A percentile compares a stretch with the other conserved stretches of the same genome.
phyloP scores from a whole-genome alignment of 1,139 yeast genomes.

The Geotrichum australiense region DNA sequence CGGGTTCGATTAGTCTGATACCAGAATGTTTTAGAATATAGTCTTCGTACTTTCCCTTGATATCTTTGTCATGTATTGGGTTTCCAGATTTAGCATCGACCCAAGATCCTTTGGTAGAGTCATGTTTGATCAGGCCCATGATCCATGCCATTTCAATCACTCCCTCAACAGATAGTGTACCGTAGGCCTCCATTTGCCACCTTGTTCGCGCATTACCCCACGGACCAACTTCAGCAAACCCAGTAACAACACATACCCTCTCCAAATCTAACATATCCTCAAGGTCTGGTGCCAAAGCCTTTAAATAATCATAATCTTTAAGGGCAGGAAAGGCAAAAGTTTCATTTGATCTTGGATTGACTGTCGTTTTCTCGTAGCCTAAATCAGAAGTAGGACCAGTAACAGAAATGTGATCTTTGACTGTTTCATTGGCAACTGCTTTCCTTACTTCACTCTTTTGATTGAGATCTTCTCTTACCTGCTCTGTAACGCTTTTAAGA shows the following conservation, averaged over 20 bases:
- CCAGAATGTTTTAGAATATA: conserved; percentile 88
- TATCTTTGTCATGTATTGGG: conserved; percentile 91
- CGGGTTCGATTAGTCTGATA: conserved; percentile 94
- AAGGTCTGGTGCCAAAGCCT: conserved; percentile 57
- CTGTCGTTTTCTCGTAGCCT: conserved; percentile 64
- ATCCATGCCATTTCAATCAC: conserved; percentile 99
- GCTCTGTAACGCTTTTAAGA: conserved; percentile 79
- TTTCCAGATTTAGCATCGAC: conserved; percentile 86
- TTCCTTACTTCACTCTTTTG: conserved; percentile 89
- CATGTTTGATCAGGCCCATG: conserved; percentile 94
- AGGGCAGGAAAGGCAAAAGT: conserved; percentile 86
- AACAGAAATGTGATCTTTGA: conserved; percentile 86
- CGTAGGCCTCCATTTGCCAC: conserved; percentile 98
- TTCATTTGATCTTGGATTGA: conserved; percentile 92
- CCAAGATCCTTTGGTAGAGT: conserved; percentile 98
- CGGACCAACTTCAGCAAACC: conserved; percentile 97
- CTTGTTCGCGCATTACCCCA: conserved; percentile 99
- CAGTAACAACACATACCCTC: conserved; percentile 86
- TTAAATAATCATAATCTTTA: conserved; percentile 68
- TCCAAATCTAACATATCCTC: conserved; percentile 92
- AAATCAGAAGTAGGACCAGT: conserved; percentile 87
- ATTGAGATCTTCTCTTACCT: conserved; percentile 70
- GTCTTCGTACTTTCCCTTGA: conserved; percentile 84
- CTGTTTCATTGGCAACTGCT: conserved; percentile 89
- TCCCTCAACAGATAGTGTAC: conserved; percentile 96